Base-by-base conservation (phyloP, 2,329 filamentous ascomycete genomes). In the Scedosporium boydii region DNA sequence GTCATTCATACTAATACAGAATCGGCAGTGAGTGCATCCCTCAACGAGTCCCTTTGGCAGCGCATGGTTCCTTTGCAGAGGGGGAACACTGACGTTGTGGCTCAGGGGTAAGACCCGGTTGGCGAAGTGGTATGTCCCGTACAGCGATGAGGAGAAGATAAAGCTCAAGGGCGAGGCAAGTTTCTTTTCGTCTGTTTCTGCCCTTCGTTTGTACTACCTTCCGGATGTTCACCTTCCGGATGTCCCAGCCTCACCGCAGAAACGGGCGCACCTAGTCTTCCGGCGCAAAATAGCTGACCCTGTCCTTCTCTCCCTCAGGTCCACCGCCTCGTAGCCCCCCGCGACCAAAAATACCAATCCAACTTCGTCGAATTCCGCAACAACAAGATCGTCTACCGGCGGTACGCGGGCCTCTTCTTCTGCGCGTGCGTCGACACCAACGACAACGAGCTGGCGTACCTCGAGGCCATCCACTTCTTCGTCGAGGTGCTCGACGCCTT, bases 391-490 rank as follows among this genome's bases (percentile, higher is more conserved):
- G 91, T 99, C 61, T 99, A 99, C 80, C 89, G 96, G 55, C 90
- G 95, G 66, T 99, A 99, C 77, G 95, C 95, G 0, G 95, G 95
- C 0, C 86, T 99, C 64, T 99, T 99, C 85, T 99, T 99, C 81
- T 99, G 95, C 81, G 96, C 93, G 61, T 98, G 95, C 77, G 95
- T 99, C 73, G 95, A 99, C 77, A 96, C 93, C 60, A 98, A 97
- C 76, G 95, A 99, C 77, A 99, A 98, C 77, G 95, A 99, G 80
- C 82, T 99, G 65, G 93, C 95, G 27, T 98, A 92, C 72, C 83
- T 99, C 64, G 95, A 99, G 78, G 95, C 93, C 6, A 97, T 99
- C 71, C 95, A 99, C 78, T 99, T 99, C 81, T 99, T 99, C 72
- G 95, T 99, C 69, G 95, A 99, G 80, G 95, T 99, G 65, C 83